Conservation (phyloP, 176 grass and related monocot genomes). For the Leersia perrieri region DNA sequence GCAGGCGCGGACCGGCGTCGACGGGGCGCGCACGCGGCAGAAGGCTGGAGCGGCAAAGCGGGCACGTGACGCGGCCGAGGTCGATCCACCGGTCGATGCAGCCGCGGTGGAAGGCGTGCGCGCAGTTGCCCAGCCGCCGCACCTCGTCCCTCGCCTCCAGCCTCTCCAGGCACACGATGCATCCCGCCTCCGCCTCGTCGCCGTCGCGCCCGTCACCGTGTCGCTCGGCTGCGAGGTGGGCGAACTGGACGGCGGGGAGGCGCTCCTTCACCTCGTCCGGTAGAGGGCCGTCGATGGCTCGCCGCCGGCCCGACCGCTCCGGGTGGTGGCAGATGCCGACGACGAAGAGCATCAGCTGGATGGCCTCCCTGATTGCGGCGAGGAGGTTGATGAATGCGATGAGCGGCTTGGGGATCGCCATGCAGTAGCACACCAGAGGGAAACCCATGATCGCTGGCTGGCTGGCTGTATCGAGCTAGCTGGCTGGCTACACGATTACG, state of each 20-base stretch:
- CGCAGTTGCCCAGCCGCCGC: slow-evolving; percentile 62
- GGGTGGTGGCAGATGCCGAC: slow-evolving; percentile 29
- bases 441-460: slow-evolving; percentile 47
- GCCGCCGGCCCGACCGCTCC: background rate
- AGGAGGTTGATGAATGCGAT: slow-evolving; percentile 50
- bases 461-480: background rate
- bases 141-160: slow-evolving; percentile 45
- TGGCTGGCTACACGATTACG: background rate
- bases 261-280: slow-evolving; percentile 50
- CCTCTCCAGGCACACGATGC: slow-evolving; percentile 71
- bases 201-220: background rate
- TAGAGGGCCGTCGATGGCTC: background rate
- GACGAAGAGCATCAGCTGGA: slow-evolving; percentile 36
- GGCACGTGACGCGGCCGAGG: slow-evolving; percentile 51
- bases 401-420: slow-evolving; percentile 44
- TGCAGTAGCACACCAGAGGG: slow-evolving; percentile 57
- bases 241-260: slow-evolving; percentile 49
- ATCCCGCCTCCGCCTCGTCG: background rate
- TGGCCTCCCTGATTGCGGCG: slow-evolving; percentile 17
- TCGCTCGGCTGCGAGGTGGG: background rate
- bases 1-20: background rate
- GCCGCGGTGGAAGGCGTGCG: slow-evolving; percentile 64
- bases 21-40: slow-evolving; percentile 8
- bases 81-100: slow-evolving; percentile 93
- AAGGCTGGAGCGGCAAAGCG: slow-evolving; percentile 58